A percentile compares a stretch with the other conserved stretches of the same genome.
These are phyloP conservation scores for Cryphonectria naterciae DNA, from an alignment of 2,329 filamentous ascomycete genomes.

Conservation along the genomic window DNA sequence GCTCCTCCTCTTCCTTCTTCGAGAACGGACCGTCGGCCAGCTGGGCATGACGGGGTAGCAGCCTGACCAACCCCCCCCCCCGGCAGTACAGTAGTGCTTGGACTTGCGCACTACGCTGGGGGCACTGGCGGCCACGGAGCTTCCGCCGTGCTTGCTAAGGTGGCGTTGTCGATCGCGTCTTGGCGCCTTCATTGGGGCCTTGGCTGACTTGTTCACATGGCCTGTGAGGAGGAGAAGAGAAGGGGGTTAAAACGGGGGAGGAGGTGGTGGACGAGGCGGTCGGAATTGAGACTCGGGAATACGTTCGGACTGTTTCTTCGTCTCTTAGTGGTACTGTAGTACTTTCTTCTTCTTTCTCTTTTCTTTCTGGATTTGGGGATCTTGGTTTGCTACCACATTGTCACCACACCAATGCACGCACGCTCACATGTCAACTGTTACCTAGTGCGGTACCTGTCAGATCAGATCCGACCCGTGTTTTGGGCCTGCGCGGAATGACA, in stretches of 20 bases:
- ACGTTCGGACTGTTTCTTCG: neutral
- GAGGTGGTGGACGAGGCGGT: neutral
- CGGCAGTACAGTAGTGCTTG: neutral
- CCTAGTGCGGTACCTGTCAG: neutral
- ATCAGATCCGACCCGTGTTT: neutral
- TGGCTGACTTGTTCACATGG: neutral
- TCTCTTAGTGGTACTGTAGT: neutral
- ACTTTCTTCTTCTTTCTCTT: neutral
- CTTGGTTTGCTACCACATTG: neutral
- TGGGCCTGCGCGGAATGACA: neutral
- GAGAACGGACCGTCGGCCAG: neutral
- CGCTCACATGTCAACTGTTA: neutral
- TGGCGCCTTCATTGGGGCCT: neutral
- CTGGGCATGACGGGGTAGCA: neutral
- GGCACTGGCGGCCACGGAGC: neutral
- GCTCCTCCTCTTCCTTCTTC: neutral
- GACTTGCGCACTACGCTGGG: no score
- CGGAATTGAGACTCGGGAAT: neutral
- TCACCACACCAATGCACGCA: neutral
- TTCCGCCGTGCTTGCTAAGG: neutral
- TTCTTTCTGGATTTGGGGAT: neutral
- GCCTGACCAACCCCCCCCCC: no score
- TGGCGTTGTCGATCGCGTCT: constrained; percentile 5
- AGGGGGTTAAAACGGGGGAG: neutral
- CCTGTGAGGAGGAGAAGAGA: neutral